Evolutionary conservation across 768 basidiomycete species (phyloP), one percentile per base, ranked within the genome.

Genomic region (Strobilomyces dryophilus): DNA sequence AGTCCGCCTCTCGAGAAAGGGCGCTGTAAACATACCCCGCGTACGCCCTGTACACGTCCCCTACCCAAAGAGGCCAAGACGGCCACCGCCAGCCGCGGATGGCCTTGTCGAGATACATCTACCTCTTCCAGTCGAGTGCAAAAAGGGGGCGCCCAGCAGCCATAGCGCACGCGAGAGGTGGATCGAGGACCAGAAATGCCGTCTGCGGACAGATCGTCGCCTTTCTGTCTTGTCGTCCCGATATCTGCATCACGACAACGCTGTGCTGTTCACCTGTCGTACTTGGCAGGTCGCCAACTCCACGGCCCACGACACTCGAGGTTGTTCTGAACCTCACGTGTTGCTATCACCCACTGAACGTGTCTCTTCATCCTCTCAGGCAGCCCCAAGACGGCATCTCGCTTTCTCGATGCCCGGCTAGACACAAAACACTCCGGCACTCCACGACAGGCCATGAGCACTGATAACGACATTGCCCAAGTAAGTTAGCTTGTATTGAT

Each of bases 1-100:
- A 54, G 52, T 65, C 6, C 72, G 72, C 43, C 60, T 68, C 49
- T 50, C 65, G 26, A 67, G 70, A 37, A 74, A 74, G 50, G 72
- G 74, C 0, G 60, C 48, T 8, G 41, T 62, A 0, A 20, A 35
- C 15, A 49, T 74, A 4, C 74, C 73, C 5, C 58, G 51, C 15
- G 65, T 74, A 21, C 55, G 58, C 39, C 39, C 39, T 10, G 18
- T 18, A 9, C 39, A 11, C 18, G n/a, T n/a, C 12, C 45, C 52
- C 15, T 36, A 47, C 34, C 49, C 17, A 29, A 60, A 51, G 53
- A 55, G 39, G 46, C 29, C n/a, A 12, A 54, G 46, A 45, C 11
- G 45, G 39, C 47, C 52, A 1, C 34, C 56, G 18, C 36, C 36
- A 3, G 36, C n/a, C 21, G 18, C 29, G 41, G 29, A 31, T n/a